Conservation (phyloP, 305 asterid species). For the Fraxinus floribunda region DNA sequence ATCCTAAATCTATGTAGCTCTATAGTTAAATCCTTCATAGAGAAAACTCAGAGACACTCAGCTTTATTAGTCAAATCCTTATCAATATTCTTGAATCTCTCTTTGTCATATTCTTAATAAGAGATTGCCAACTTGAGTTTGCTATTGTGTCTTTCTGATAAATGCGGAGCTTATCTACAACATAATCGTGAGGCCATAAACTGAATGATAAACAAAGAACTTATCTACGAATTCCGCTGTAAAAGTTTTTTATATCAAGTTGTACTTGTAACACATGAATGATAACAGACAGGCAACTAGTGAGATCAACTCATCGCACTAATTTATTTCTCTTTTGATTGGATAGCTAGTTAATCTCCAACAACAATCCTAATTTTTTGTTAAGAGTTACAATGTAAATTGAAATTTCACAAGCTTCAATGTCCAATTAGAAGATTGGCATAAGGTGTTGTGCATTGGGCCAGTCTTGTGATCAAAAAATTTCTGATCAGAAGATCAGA, state of each 20-base stretch:
- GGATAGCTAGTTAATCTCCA: neutral
- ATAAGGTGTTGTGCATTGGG: neutral
- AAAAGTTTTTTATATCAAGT: neutral
- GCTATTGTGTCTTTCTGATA: neutral
- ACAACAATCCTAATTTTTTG: neutral
- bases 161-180: neutral
- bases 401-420: too few species aligned
- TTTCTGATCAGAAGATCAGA: neutral
- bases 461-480: neutral
- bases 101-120: neutral
- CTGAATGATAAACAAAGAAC: too few species aligned
- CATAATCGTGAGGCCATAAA: neutral
- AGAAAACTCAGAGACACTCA: neutral
- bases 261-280: neutral
- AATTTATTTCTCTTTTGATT: neutral
- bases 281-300: neutral
- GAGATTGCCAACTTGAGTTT: neutral
- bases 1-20: neutral
- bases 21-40: neutral
- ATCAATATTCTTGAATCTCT: neutral
- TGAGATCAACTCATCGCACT: neutral
- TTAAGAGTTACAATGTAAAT: neutral
- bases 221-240: neutral
- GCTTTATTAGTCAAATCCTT: neutral
- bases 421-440: neutral